Percentiles rank a stretch among this genome's conserved stretches.
Evolutionary conservation across 768 basidiomycete genomes (phyloP).

Genomic region (Crassisporium funariophilum): DNA sequence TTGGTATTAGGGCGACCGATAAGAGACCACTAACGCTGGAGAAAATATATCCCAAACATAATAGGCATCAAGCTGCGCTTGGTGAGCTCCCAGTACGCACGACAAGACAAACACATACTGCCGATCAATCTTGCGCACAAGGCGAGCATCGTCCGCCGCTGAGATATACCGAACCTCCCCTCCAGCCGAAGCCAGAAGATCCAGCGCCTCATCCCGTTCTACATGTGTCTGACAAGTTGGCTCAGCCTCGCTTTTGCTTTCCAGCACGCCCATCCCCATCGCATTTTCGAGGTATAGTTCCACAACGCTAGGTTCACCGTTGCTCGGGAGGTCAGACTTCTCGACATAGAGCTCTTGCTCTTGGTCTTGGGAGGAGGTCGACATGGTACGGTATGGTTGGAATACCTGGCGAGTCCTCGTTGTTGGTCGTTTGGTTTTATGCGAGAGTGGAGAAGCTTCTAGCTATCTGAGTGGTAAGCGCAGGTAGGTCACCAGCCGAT

Average conservation of each 20-base stretch:
- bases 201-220: constrained; percentile 17
- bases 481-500: too few relatives aligned
- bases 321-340: too few relatives aligned
- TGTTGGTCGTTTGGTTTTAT: too few relatives aligned
- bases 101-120: constrained; percentile 19
- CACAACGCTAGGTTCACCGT: too few relatives aligned
- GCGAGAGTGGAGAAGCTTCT: too few relatives aligned
- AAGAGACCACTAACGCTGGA: constrained; percentile 23
- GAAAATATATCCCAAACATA: constrained; percentile 32
- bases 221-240: background rate
- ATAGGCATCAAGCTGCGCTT: constrained; percentile 32
- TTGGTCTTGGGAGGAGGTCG: too few relatives aligned
- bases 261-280: background rate
- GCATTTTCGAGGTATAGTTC: too few relatives aligned
- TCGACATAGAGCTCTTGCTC: too few relatives aligned
- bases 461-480: too few relatives aligned
- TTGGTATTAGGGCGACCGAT: background rate
- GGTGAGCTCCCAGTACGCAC: background rate
- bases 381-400: too few relatives aligned
- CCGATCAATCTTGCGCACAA: constrained; percentile 30
- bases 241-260: background rate
- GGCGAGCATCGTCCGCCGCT: constrained; percentile 25
- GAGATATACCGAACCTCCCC: constrained; percentile 15
- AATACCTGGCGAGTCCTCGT: too few relatives aligned
- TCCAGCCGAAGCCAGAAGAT: constrained; percentile 12